These are phyloP conservation scores for Talaromyces sp. DNA, from an alignment of 2,329 filamentous ascomycete genomes.

Conservation along the genomic window DNA sequence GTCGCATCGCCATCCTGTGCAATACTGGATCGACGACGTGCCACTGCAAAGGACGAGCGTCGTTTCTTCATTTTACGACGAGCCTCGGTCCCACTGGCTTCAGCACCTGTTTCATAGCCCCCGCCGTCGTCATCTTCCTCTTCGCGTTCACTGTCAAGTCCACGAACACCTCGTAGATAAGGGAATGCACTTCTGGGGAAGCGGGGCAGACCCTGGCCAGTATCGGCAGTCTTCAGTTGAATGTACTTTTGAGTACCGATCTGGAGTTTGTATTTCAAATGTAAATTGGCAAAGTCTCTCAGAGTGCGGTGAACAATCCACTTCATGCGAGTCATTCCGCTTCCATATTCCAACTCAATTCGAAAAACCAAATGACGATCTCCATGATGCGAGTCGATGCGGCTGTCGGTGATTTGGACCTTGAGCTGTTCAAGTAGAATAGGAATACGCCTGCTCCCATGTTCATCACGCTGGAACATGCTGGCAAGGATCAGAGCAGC, in stretches of 20 bases:
- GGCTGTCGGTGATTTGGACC: constrained; percentile 77
- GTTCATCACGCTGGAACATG: constrained; percentile 96
- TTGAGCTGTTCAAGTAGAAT: constrained; percentile 94
- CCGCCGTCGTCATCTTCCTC: constrained; percentile 51
- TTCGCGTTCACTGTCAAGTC: constrained; percentile 76
- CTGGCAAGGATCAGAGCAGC: constrained; percentile 92
- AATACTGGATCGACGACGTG: constrained; percentile 55
- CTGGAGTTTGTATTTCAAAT: constrained; percentile 87
- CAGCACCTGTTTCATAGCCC: constrained; percentile 50
- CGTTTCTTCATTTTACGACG: constrained; percentile 48
- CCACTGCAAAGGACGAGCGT: constrained; percentile 52
- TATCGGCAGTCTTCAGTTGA: constrained; percentile 62
- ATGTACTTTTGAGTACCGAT: constrained; percentile 79
- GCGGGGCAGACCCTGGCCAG: constrained; percentile 73
- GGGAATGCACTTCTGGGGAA: constrained; percentile 89
- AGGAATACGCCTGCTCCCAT: constrained; percentile 89
- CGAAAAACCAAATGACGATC: constrained; percentile 79
- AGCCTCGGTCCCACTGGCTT: constrained; percentile 63
- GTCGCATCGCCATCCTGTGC: constrained; percentile 35
- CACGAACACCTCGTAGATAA: constrained; percentile 75
- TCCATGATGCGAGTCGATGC: constrained; percentile 53
- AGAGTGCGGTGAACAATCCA: constrained; percentile 89
- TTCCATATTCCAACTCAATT: constrained; percentile 93
- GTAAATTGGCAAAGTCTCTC: constrained; percentile 84
- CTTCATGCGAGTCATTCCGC: constrained; percentile 90